These are phyloP conservation scores for Ophiocordyceps australis DNA, from an alignment of 2,329 filamentous ascomycete genomes.

Conservation along the genomic window DNA sequence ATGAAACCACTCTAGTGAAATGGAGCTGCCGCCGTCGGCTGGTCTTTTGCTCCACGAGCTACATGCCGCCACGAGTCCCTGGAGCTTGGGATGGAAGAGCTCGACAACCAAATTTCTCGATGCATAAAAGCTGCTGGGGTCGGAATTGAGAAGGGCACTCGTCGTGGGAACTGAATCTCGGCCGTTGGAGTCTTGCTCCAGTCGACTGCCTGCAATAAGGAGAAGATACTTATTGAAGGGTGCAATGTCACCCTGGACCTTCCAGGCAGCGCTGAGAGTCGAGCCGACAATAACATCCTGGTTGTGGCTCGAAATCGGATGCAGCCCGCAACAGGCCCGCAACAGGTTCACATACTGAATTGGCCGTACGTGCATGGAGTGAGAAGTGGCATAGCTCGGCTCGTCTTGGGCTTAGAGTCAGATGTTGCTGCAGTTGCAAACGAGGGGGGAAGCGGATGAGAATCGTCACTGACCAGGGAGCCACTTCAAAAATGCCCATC, in stretches of 20 bases:
- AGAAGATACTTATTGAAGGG: constrained; percentile 34
- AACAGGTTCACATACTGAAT: constrained; percentile 51
- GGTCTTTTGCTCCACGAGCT: constrained; percentile 25
- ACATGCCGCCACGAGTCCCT: constrained; percentile 27
- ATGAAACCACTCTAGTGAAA: constrained; percentile 32
- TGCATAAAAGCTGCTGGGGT: constrained; percentile 16
- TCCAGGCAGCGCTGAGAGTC: constrained; percentile 27
- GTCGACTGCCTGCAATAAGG: constrained; percentile 20
- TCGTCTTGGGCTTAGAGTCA: too few relatives aligned
- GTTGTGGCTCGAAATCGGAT: constrained; percentile 11
- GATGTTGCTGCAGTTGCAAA: not conserved
- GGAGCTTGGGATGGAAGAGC: constrained; percentile 31
- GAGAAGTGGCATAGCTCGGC: constrained; percentile 43
- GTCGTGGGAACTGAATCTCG: constrained; percentile 2
- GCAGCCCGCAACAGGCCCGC: constrained; percentile 45
- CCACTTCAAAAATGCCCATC: constrained; percentile 75
- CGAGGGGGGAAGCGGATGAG: too few relatives aligned
- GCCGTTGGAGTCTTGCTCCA: not conserved
- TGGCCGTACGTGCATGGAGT: constrained; percentile 45
- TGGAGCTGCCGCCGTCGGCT: constrained; percentile 25
- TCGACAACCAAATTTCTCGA: constrained; percentile 34
- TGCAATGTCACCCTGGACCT: constrained; percentile 21
- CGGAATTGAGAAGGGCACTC: constrained; percentile 7
- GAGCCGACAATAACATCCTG: constrained; percentile 24
- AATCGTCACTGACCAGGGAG: not conserved